phyloP scores from a whole-genome alignment of 331 rosid species.

The Malus hybrid region DNA sequence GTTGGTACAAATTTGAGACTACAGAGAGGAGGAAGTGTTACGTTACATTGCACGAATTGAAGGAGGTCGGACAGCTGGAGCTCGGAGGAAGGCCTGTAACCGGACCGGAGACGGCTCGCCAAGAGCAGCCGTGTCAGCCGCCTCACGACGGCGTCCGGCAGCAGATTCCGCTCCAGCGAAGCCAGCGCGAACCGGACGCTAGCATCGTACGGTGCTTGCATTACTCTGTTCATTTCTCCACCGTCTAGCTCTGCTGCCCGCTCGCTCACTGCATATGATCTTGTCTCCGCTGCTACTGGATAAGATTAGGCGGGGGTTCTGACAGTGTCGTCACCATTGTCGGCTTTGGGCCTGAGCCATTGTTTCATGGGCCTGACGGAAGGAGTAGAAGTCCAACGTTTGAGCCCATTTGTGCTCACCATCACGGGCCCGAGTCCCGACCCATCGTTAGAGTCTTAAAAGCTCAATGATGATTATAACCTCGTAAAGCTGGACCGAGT shows the following conservation, averaged over 20 bases:
- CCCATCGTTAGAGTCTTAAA: too few relatives aligned
- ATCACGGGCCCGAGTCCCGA: too few relatives aligned
- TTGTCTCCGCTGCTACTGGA: background rate
- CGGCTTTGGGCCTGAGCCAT: too few relatives aligned
- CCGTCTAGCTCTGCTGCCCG: background rate
- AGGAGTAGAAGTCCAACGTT: background rate
- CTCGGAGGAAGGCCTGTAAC: conserved; percentile 47
- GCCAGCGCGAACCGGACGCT: conserved; percentile 42
- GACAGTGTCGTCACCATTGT: too few relatives aligned
- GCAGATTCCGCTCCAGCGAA: conserved; percentile 58
- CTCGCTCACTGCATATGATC: too few relatives aligned
- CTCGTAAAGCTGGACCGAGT: background rate
- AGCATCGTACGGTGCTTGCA: conserved; percentile 38
- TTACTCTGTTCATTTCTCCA: conserved; percentile 25
- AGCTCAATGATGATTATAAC: background rate
- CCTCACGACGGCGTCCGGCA: conserved; percentile 59
- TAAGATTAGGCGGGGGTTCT: background rate
- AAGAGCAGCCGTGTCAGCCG: conserved; percentile 62
- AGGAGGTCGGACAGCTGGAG: conserved; percentile 63
- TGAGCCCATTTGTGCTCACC: background rate
- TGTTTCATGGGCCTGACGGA: background rate
- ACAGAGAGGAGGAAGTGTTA: background rate
- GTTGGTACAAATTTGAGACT: background rate
- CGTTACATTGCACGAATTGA: conserved; percentile 50
- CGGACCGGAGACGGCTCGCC: conserved; percentile 70